Evolutionary conservation across 2,329 filamentous ascomycete genomes (phyloP).

Genomic region (Juglanconis sp.): DNA sequence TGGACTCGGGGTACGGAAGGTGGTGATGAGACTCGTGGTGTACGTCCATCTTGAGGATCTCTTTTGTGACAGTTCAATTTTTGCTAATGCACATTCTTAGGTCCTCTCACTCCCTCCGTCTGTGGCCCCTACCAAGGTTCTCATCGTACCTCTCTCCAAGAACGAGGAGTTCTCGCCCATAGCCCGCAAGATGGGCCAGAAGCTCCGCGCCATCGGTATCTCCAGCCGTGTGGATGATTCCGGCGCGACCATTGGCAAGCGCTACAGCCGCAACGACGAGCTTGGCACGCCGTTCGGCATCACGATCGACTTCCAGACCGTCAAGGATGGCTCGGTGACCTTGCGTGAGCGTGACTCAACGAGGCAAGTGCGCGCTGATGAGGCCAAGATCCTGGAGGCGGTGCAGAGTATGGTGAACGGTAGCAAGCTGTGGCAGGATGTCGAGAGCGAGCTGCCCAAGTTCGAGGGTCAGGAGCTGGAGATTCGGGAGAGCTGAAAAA

Average conservation of each 20-base stretch:
- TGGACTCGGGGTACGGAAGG: constrained; percentile 74
- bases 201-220: constrained; percentile 72
- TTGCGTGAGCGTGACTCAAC: constrained; percentile 88
- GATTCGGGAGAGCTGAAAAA: constrained; percentile 20
- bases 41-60: constrained; percentile 47
- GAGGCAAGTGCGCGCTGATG: constrained; percentile 80
- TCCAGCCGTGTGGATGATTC: constrained; percentile 88
- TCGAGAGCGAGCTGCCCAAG: constrained; percentile 73
- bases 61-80: neutral
- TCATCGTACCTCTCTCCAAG: constrained; percentile 83
- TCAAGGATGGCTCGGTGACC: constrained; percentile 83
- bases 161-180: constrained; percentile 80
- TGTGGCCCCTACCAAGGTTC: constrained; percentile 91
- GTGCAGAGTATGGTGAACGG: constrained; percentile 51
- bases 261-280: constrained; percentile 93
- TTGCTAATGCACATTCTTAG: constrained; percentile 43
- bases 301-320: constrained; percentile 92
- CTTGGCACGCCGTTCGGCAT: constrained; percentile 91
- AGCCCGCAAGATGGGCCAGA: constrained; percentile 67
- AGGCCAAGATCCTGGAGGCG: constrained; percentile 77
- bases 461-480: constrained; percentile 76
- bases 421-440: constrained; percentile 61
- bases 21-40: constrained; percentile 79
- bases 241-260: constrained; percentile 88
- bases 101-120: constrained; percentile 54